Conservation (phyloP, 192 early-diverging fungal species). For the Radiomyces spectabilis region DNA sequence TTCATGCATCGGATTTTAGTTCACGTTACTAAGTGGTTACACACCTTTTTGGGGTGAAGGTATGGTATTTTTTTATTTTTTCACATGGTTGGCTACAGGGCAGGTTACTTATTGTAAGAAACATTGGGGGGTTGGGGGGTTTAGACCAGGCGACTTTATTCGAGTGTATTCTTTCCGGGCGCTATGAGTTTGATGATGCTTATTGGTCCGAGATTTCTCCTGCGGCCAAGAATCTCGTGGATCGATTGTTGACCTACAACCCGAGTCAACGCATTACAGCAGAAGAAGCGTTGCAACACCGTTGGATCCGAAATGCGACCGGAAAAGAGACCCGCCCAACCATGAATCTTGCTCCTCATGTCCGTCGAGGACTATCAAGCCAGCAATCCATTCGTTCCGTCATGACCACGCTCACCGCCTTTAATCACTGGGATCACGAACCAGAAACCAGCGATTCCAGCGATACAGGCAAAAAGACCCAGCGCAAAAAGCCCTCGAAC, state of each 20-base stretch:
- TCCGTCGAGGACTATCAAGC: conserved; percentile 62
- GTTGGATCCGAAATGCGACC: conserved; percentile 83
- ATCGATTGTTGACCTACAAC: conserved; percentile 56
- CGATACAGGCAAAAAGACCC: too few species aligned
- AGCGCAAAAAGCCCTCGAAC: too few species aligned
- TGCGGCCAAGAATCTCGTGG: conserved; percentile 68
- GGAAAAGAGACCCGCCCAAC: conserved; percentile 34
- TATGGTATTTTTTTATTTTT: too few species aligned
- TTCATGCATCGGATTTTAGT: conserved; percentile 28
- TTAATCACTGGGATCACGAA: conserved; percentile 16
- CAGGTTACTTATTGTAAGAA: too few species aligned
- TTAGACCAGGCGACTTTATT: conserved; percentile 54
- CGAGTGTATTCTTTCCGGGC: conserved; percentile 56
- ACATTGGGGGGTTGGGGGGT: too few species aligned
- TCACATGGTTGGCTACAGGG: too few species aligned
- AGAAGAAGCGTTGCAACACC: conserved; percentile 73
- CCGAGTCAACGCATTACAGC: conserved; percentile 71
- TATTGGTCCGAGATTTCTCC: conserved; percentile 81
- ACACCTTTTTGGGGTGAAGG: conserved; percentile 57
- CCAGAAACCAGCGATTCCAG: too few species aligned
- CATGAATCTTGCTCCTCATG: conserved; percentile 73
- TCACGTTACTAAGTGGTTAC: conserved; percentile 79
- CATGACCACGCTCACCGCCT: conserved; percentile 11
- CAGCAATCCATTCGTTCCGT: conserved; percentile 19
- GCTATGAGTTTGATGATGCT: conserved; percentile 64